Evolutionary conservation across 306 rosid species (phyloP), one percentile per base, ranked within the genome.

Genomic region (Prinsepia uniflora): DNA sequence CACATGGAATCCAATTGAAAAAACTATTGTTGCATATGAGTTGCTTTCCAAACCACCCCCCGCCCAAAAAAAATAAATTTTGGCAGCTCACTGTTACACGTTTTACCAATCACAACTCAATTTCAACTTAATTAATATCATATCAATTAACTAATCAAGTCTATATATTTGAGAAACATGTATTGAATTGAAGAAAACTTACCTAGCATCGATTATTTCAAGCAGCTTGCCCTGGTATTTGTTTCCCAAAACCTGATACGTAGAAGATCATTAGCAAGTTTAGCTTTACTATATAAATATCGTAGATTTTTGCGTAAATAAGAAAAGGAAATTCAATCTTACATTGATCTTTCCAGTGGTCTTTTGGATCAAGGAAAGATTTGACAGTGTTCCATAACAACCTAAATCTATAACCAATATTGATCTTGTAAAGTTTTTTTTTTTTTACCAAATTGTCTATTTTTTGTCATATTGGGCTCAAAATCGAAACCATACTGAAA

Each of bases 341-440:
- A 89, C 98, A 59, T 87, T 85, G 82, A 94, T 94, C 79, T 94
- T 94, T 19, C 96, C 76, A 13, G 95, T 83, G 67, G 98, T 94
- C 81, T 89, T 90, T 40, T n/a, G 98, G 97, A 75, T 94, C 97
- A 72, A 94, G 95, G 85, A 90, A 90, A 8, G 96, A 83, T 81
- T 90, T 94, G 7, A 94, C 76, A 40, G 95, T 94, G 85, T 75
- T 94, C 98, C 98, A 94, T 70, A 94, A 66, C 62, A 94, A 82
- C 77, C 98, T 86, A 72, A 90, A 94, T 81, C 98, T 97, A 45
- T 96, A 90, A 73, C 98, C 98, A 63, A 96, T 96, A 67, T 94
- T 94, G 82, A 94, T 86, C n/a, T n/a, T n/a, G n/a, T n/a, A n/a
- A n/a, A n/a, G n/a, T n/a, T n/a, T n/a, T n/a, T n/a, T n/a, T n/a